Base-by-base conservation (phyloP, 2,329 filamentous ascomycete species). In the Pestalotiopsis sp. region DNA sequence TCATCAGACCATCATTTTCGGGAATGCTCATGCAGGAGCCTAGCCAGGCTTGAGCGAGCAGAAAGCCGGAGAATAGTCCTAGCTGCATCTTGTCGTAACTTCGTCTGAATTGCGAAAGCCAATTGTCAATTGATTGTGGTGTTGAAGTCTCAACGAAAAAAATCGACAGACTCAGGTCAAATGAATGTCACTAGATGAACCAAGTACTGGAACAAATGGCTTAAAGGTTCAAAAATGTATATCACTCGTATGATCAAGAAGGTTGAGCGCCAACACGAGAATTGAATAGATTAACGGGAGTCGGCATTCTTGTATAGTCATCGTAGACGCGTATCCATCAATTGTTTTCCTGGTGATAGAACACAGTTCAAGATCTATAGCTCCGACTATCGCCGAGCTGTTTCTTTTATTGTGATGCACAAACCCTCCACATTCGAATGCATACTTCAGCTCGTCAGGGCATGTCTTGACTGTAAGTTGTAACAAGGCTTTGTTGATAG, bases 1-100 rank as follows among this genome's bases (percentile, higher is more conserved):
- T 68, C 27, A 66, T 60, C 23, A 60, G 9, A 12, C 6, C 2
- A 31, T 60, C 58, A 12, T 17, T 31, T 17, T n/a, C 45, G 9
- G 14, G 67, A 23, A 68, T 66, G 23, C 31, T 66, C 23, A 68
- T 27, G 12, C 62, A 45, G 17, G 67, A 65, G 57, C 27, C 57
- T n/a, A 68, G 31, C 13, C 45, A 52, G 7, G 45, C 17, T n/a
- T 52, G 45, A 3, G 45, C 45, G 14, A 52, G 17, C 17, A 17
- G 9, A 17, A 52, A 3, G 17, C 45, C 17, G 2, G 45, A 52
- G 14, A n/a, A n/a, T 6, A 52, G 17, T n/a, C 3, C 7, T 5
- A 52, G 17, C 5, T 52, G 45, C 45, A 52, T 52, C 7, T 52
- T n/a, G 41, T 45, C 3, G 3, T 5, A n/a, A 7, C 5, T 2